Evolutionary conservation across 306 rosid species (phyloP).

Genomic region (Crataegus laevigata): DNA sequence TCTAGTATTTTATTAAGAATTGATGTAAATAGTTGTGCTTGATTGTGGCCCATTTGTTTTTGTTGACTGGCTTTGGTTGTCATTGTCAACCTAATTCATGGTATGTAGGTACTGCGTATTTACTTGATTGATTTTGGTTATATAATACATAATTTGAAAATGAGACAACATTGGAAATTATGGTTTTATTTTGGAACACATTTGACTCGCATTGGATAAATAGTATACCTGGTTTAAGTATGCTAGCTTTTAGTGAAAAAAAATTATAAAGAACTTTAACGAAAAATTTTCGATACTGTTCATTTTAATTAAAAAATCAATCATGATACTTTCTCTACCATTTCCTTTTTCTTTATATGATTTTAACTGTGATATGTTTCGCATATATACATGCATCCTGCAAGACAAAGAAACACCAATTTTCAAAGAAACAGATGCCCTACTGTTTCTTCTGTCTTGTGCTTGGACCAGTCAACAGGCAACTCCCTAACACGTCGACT

Average conservation of each 20-base stretch:
- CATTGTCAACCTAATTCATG: background rate
- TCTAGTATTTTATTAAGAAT: background rate
- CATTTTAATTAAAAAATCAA: too few species aligned
- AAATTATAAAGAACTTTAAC: too few species aligned
- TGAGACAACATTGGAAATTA: background rate
- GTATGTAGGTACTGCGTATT: background rate
- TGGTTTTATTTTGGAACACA: background rate
- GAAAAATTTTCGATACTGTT: too few species aligned
- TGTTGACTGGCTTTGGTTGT: background rate
- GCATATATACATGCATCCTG: background rate
- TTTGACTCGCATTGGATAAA: background rate
- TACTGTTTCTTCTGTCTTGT: background rate
- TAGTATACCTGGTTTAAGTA: background rate
- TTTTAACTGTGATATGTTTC: background rate
- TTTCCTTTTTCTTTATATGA: background rate
- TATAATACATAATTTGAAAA: too few species aligned
- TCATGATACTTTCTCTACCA: too few species aligned
- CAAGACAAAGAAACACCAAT: slow-evolving; percentile 7
- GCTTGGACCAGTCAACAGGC: slow-evolving; percentile 1
- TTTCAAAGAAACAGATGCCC: background rate
- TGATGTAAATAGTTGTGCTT: background rate
- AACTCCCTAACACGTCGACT: background rate
- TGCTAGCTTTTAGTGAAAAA: too few species aligned
- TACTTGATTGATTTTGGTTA: background rate
- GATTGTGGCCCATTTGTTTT: background rate